phyloP scores from a whole-genome alignment of 2,329 filamentous ascomycete genomes.

The Balansia obtecta region DNA sequence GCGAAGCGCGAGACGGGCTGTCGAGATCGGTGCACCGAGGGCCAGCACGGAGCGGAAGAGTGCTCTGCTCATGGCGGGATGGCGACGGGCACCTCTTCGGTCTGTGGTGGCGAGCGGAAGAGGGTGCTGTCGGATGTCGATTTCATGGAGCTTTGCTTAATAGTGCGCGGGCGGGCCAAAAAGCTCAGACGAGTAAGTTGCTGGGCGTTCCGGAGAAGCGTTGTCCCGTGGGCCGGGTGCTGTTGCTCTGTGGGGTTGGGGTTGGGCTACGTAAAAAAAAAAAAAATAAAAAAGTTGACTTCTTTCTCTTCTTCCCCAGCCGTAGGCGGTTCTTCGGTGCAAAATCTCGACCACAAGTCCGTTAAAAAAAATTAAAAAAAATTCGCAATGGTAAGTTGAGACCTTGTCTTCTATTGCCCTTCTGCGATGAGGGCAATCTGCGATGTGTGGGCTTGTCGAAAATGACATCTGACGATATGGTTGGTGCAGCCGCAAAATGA shows the following conservation, averaged over 20 bases:
- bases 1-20: conserved; percentile 13
- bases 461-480: not conserved
- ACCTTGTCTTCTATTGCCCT: no score
- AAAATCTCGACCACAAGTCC: conserved; percentile 9
- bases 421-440: no score
- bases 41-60: conserved; percentile 52
- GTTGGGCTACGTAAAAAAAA: not conserved
- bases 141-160: not conserved
- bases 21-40: conserved; percentile 31
- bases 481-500: conserved; percentile 60
- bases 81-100: conserved; percentile 4
- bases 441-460: not conserved
- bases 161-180: conserved; percentile 1
- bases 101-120: not conserved
- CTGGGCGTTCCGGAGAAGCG: conserved; percentile 18
- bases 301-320: conserved; percentile 6
- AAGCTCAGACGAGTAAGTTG: conserved; percentile 7
- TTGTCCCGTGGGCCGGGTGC: conserved; percentile 15
- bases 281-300: not conserved
- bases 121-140: conserved; percentile 1
- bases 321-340: conserved; percentile 1
- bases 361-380: no score
- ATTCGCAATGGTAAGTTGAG: conserved; percentile 2
- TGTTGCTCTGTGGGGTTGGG: conserved; percentile 8
- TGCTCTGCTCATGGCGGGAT: conserved; percentile 40